phyloP scores from a whole-genome alignment of 768 basidiomycete genomes.

The Boletus rubroflammeus region DNA sequence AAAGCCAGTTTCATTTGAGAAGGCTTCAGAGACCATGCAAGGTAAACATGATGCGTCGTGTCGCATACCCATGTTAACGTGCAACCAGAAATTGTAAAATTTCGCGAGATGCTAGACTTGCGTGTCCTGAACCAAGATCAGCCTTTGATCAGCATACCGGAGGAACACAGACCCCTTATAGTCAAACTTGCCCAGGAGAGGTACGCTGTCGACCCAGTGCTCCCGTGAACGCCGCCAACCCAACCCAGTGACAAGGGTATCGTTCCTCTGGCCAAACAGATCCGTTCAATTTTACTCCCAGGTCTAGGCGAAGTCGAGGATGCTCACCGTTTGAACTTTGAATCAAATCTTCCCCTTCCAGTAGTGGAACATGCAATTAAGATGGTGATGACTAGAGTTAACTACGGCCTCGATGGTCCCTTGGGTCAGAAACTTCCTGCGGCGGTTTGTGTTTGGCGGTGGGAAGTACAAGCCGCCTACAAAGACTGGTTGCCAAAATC shows the following conservation, averaged over 20 bases:
- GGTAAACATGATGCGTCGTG: conserved; percentile 40
- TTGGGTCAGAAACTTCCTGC: conserved; percentile 54
- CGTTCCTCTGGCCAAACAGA: conserved; percentile 57
- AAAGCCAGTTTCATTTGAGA: conserved; percentile 70
- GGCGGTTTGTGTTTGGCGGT: conserved; percentile 74
- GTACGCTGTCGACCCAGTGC: conserved; percentile 36
- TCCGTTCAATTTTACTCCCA: conserved; percentile 68
- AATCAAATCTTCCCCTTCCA: conserved; percentile 40
- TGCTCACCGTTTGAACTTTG: conserved; percentile 30
- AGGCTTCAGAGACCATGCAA: conserved; percentile 77
- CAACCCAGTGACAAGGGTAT: conserved; percentile 67
- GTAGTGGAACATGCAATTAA: conserved; percentile 66
- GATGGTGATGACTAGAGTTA: conserved; percentile 59
- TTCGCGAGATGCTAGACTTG: conserved; percentile 67
- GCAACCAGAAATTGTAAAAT: conserved; percentile 65
- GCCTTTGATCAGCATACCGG: conserved; percentile 58
- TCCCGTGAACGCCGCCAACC: conserved; percentile 8
- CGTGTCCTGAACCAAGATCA: conserved; percentile 44
- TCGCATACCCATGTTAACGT: conserved; percentile 1
- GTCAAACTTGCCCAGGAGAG: conserved; percentile 86
- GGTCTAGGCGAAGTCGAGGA: conserved; percentile 54
- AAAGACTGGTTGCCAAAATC: conserved; percentile 66
- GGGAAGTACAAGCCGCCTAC: conserved; percentile 70
- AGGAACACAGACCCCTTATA: conserved; percentile 68
- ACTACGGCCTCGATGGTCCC: conserved; percentile 70